Evolutionary conservation across 2,329 filamentous ascomycete genomes (phyloP).

Genomic region (Xylariales sp.): DNA sequence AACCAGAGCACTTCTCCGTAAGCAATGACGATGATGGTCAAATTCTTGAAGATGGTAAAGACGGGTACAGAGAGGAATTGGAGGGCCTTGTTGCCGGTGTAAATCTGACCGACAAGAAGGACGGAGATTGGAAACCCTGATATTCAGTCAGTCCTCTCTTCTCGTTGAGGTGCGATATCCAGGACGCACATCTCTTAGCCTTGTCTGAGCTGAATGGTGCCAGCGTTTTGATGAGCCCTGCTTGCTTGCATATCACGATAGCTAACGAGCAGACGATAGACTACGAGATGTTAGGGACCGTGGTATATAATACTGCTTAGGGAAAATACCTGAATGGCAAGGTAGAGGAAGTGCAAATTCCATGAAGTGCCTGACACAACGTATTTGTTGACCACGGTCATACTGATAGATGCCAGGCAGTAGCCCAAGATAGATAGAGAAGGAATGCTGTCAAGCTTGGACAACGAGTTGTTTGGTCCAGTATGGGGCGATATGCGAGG

Average conservation of each 20-base stretch:
- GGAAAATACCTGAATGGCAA: slow-evolving; percentile 78
- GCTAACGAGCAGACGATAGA: slow-evolving; percentile 82
- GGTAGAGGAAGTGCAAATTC: slow-evolving; percentile 94
- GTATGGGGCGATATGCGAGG: no score
- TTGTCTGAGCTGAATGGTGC: slow-evolving; percentile 80
- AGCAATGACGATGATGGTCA: slow-evolving; percentile 96
- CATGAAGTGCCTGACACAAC: slow-evolving; percentile 86
- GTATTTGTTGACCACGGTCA: slow-evolving; percentile 99
- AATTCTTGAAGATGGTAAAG: slow-evolving; percentile 99
- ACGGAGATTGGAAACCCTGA: slow-evolving; percentile 86
- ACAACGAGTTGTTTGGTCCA: no score
- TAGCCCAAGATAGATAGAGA: slow-evolving; percentile 79
- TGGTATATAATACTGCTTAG: not conserved
- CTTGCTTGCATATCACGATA: slow-evolving; percentile 76
- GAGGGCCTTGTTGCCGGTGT: slow-evolving; percentile 91
- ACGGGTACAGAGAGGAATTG: slow-evolving; percentile 96
- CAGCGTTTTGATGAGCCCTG: slow-evolving; percentile 76
- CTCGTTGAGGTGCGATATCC: not conserved
- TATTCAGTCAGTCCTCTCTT: not conserved
- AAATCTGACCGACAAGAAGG: slow-evolving; percentile 97
- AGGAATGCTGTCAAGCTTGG: slow-evolving; percentile 65
- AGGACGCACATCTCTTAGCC: slow-evolving; percentile 66
- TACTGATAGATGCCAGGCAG: slow-evolving; percentile 90
- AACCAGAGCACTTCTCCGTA: slow-evolving; percentile 99
- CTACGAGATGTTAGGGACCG: slow-evolving; percentile 37